Percentiles rank a stretch among this genome's conserved stretches.
Evolutionary conservation across 1,139 yeast genomes (phyloP).

Genomic region (Geotrichum histeridarum): DNA sequence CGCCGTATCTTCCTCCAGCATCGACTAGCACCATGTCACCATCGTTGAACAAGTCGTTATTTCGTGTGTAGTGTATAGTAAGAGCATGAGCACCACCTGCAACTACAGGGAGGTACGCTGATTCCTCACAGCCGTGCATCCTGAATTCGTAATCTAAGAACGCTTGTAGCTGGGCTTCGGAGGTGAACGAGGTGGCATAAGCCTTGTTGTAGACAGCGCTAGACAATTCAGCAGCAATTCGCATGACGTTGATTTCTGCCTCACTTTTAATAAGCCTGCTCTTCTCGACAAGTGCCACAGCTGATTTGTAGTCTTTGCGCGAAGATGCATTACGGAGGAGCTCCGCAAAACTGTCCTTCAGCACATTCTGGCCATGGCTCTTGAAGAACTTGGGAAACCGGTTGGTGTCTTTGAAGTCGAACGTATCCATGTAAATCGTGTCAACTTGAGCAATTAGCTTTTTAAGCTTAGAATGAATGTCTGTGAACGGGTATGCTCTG

Average conservation of each 20-base stretch:
- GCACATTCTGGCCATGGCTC: slow-evolving; percentile 18
- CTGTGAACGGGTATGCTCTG: slow-evolving; percentile 50
- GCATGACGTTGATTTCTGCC: slow-evolving; percentile 72
- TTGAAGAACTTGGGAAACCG: slow-evolving; percentile 23
- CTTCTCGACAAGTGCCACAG: slow-evolving; percentile 43
- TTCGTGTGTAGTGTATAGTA: slow-evolving; percentile 85
- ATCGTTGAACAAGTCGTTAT: slow-evolving; percentile 67
- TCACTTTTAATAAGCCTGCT: slow-evolving; percentile 68
- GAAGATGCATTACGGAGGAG: slow-evolving; percentile 10
- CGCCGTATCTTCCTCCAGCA: slow-evolving; percentile 92
- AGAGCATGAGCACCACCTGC: slow-evolving; percentile 87
- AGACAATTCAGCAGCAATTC: slow-evolving; percentile 75
- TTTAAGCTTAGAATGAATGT: slow-evolving; percentile 25
- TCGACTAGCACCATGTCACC: slow-evolving; percentile 89
- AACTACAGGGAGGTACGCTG: slow-evolving; percentile 92
- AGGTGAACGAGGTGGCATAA: slow-evolving; percentile 51
- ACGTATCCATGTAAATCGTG: slow-evolving; percentile 32
- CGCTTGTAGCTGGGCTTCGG: slow-evolving; percentile 77
- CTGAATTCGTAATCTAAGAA: slow-evolving; percentile 78
- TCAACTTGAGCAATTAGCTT: slow-evolving; percentile 25
- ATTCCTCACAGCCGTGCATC: slow-evolving; percentile 79
- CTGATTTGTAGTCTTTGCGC: slow-evolving; percentile 16
- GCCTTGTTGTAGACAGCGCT: slow-evolving; percentile 82
- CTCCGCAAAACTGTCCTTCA: slow-evolving; percentile 16
- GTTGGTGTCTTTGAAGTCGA: slow-evolving; percentile 18